phyloP scores from a whole-genome alignment of 2,329 filamentous ascomycete species.

The Epicoccum nigrum region DNA sequence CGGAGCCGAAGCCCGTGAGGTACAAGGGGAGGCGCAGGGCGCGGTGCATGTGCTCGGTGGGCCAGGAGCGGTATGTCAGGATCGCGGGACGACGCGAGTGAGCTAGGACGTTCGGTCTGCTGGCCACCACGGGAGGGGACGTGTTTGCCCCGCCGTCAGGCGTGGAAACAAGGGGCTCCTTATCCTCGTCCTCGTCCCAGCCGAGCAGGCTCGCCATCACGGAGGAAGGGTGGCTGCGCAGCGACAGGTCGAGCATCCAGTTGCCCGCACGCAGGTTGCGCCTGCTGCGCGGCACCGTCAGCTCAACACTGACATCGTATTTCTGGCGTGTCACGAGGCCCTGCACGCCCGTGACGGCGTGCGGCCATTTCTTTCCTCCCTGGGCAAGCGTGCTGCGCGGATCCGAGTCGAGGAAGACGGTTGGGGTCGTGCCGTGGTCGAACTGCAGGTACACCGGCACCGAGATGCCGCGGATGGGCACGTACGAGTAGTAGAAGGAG shows the following conservation, averaged over 20 bases:
- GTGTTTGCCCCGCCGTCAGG: not conserved
- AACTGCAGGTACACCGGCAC: constrained; percentile 71
- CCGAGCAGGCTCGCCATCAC: constrained; percentile 28
- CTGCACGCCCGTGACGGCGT: constrained; percentile 58
- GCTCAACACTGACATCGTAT: constrained; percentile 80
- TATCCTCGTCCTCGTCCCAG: constrained; percentile 31
- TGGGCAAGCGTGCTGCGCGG: constrained; percentile 2
- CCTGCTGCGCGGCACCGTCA: constrained; percentile 79
- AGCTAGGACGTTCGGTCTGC: constrained; percentile 42
- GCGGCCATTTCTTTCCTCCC: constrained; percentile 48
- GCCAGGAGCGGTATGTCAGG: constrained; percentile 73
- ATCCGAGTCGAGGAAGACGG: constrained; percentile 8
- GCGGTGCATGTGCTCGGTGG: constrained; percentile 37
- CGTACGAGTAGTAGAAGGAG: constrained; percentile 71
- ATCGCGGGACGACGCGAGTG: constrained; percentile 75
- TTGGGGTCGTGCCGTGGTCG: constrained; percentile 46
- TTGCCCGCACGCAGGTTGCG: constrained; percentile 80
- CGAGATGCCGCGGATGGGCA: constrained; percentile 68
- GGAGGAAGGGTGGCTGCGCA: constrained; percentile 55
- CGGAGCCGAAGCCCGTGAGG: constrained; percentile 67
- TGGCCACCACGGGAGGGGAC: not conserved
- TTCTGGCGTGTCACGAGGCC: constrained; percentile 66
- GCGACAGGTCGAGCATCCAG: constrained; percentile 87
- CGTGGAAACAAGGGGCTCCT: not conserved
- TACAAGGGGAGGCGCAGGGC: constrained; percentile 65